phyloP scores from a whole-genome alignment of 495 filamentous ascomycete genomes.

The Bryoglossum gracile region DNA sequence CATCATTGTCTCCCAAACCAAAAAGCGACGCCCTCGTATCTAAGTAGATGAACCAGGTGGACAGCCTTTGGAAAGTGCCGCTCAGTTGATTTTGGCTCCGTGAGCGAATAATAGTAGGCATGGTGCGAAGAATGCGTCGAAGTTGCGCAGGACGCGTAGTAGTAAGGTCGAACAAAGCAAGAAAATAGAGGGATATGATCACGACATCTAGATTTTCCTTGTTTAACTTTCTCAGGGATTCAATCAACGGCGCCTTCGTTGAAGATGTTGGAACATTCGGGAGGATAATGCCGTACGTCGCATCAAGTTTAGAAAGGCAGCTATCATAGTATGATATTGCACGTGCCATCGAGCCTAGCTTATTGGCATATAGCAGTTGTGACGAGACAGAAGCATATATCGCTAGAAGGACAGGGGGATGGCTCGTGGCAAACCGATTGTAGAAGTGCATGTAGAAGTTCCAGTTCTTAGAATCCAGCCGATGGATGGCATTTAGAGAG shows the following conservation, averaged over 20 bases:
- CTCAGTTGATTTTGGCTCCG: background rate
- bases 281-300: background rate
- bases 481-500: slow-evolving; percentile 4
- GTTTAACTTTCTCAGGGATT: background rate
- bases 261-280: background rate
- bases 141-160: slow-evolving; percentile 1
- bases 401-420: slow-evolving; percentile 2
- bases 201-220: slow-evolving; percentile 1
- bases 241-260: background rate
- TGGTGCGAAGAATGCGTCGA: slow-evolving; percentile 1
- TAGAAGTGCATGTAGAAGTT: slow-evolving; percentile 9
- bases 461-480: slow-evolving; percentile 5
- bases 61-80: slow-evolving; percentile 3
- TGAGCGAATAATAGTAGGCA: slow-evolving; percentile 2
- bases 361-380: slow-evolving; percentile 4
- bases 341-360: slow-evolving; percentile 2
- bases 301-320: background rate
- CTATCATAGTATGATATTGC: slow-evolving; percentile 3
- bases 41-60: slow-evolving; percentile 3
- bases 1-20: background rate
- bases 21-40: slow-evolving; percentile 5
- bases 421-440: slow-evolving; percentile 3
- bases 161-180: slow-evolving; percentile 4
- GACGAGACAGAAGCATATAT: slow-evolving; percentile 4
- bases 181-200: slow-evolving; percentile 4